Percentiles rank a stretch among this genome's conserved stretches.
Evolutionary conservation across 73 alveolate species (phyloP).

Genomic region (Blepharisma stoltei): DNA sequence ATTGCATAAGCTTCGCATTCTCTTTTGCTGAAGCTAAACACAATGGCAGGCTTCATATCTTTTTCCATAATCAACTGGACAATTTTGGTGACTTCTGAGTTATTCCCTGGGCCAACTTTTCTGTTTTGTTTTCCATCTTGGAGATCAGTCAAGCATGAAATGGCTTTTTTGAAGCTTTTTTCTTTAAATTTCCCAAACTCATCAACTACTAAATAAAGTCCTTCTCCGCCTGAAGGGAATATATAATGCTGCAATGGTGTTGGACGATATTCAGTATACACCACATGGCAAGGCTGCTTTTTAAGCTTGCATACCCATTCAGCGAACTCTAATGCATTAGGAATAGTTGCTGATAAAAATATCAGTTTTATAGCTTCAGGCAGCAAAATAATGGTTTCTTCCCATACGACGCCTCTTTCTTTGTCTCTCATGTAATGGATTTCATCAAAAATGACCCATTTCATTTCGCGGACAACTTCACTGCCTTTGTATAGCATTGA

Average conservation of each 20-base stretch:
- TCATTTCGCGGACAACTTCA: constrained; percentile 98
- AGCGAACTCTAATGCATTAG: constrained; percentile 99
- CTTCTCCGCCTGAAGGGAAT: constrained; percentile 97
- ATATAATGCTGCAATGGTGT: constrained; percentile 97
- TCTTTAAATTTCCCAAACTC: constrained; percentile 95
- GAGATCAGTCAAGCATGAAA: constrained; percentile 77
- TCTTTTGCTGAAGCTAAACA: constrained; percentile 96
- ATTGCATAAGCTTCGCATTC: constrained; percentile 98
- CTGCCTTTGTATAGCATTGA: constrained; percentile 99
- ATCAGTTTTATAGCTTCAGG: constrained; percentile 84
- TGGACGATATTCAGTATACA: constrained; percentile 99
- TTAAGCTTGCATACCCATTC: constrained; percentile 96
- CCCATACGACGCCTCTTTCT: constrained; percentile 99
- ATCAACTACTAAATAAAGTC: constrained; percentile 94
- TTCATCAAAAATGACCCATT: constrained; percentile 99
- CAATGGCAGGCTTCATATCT: constrained; percentile 90
- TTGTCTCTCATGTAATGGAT: constrained; percentile 99
- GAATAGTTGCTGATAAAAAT: constrained; percentile 99
- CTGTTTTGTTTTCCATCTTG: constrained; percentile 59
- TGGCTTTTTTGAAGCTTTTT: constrained; percentile 95
- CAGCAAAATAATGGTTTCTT: constrained; percentile 96
- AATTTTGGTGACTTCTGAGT: constrained; percentile 72
- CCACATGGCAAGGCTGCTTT: constrained; percentile 98
- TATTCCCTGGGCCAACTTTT: constrained; percentile 60
- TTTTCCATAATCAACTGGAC: constrained; percentile 72